A percentile compares a stretch with the other conserved stretches of the same genome.
phyloP scores from a whole-genome alignment of 2,329 filamentous ascomycete species.

The Ceratocystis cubensis region DNA sequence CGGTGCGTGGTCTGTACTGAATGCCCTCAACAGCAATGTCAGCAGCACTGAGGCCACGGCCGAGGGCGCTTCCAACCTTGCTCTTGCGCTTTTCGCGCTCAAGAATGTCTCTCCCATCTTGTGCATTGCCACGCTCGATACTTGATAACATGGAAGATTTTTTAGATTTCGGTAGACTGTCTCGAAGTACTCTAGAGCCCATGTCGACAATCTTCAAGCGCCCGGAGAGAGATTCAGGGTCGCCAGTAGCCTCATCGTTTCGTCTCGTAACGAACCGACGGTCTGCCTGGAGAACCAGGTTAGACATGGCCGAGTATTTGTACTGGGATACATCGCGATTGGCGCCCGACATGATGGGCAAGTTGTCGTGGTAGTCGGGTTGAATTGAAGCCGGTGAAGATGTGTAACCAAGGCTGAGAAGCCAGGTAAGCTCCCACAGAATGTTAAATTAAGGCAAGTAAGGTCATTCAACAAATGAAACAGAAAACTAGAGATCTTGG shows the following conservation, averaged over 20 bases:
- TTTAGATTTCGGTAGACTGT: slow-evolving; percentile 68
- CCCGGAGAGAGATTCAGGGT: slow-evolving; percentile 92
- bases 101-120: slow-evolving; percentile 73
- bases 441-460: slow-evolving; percentile 1
- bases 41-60: slow-evolving; percentile 62
- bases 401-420: slow-evolving; percentile 15
- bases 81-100: slow-evolving; percentile 76
- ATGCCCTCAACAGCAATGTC: slow-evolving; percentile 85
- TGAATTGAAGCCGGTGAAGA: slow-evolving; percentile 9
- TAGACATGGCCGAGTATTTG: slow-evolving; percentile 99
- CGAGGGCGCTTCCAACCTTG: slow-evolving; percentile 57
- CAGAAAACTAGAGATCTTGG: not conserved
- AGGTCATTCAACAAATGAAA: slow-evolving; percentile 18
- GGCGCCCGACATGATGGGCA: slow-evolving; percentile 53
- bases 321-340: slow-evolving; percentile 84
- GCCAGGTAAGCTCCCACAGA: slow-evolving; percentile 19
- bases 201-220: slow-evolving; percentile 90
- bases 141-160: slow-evolving; percentile 55
- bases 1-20: slow-evolving; percentile 80
- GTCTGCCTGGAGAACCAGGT: slow-evolving; percentile 99
- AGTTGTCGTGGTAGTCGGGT: slow-evolving; percentile 1
- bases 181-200: slow-evolving; percentile 71
- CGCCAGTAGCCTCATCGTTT: slow-evolving; percentile 88
- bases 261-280: slow-evolving; percentile 86
- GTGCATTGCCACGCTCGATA: slow-evolving; percentile 61